These are phyloP conservation scores for Ustulina deusta DNA, from an alignment of 2,329 filamentous ascomycete species.

Conservation along the genomic window DNA sequence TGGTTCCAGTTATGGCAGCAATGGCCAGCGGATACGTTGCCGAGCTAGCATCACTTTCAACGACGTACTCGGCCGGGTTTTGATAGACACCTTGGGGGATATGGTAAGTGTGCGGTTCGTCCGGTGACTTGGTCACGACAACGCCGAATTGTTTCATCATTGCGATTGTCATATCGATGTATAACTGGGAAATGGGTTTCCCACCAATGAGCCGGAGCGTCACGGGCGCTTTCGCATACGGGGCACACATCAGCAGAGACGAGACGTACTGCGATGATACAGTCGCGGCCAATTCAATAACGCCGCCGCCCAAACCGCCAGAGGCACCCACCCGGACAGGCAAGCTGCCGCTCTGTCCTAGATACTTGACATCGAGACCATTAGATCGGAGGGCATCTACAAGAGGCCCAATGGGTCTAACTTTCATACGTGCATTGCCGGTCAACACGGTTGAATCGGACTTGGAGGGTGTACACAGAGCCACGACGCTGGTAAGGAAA, in stretches of 20 bases:
- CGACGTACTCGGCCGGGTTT: slow-evolving; percentile 86
- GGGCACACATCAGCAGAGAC: slow-evolving; percentile 94
- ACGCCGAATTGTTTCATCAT: slow-evolving; percentile 98
- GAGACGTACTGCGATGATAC: slow-evolving; percentile 99
- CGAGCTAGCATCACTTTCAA: slow-evolving; percentile 98
- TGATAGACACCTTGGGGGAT: slow-evolving; percentile 87
- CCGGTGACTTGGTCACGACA: slow-evolving; percentile 78
- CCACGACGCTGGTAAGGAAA: slow-evolving; percentile 91
- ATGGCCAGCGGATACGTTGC: slow-evolving; percentile 96
- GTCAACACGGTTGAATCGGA: slow-evolving; percentile 82
- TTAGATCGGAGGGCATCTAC: slow-evolving; percentile 91
- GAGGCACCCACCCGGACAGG: slow-evolving; percentile 86
- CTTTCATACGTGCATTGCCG: slow-evolving; percentile 96
- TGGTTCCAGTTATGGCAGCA: slow-evolving; percentile 94
- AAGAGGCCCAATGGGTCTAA: slow-evolving; percentile 90
- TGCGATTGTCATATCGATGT: slow-evolving; percentile 98
- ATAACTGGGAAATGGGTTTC: slow-evolving; percentile 95
- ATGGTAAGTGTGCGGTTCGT: slow-evolving; percentile 90
- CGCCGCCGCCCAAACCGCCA: slow-evolving; percentile 84
- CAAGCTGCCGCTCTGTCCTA: slow-evolving; percentile 85
- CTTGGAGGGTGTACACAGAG: slow-evolving; percentile 77
- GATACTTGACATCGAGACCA: slow-evolving; percentile 86
- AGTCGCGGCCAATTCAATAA: slow-evolving; percentile 92
- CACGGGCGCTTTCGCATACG: slow-evolving; percentile 94
- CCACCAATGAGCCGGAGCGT: slow-evolving; percentile 92